Evolutionary conservation across 257 asterid genomes (phyloP).

Genomic region (Gardenia jasminoides): DNA sequence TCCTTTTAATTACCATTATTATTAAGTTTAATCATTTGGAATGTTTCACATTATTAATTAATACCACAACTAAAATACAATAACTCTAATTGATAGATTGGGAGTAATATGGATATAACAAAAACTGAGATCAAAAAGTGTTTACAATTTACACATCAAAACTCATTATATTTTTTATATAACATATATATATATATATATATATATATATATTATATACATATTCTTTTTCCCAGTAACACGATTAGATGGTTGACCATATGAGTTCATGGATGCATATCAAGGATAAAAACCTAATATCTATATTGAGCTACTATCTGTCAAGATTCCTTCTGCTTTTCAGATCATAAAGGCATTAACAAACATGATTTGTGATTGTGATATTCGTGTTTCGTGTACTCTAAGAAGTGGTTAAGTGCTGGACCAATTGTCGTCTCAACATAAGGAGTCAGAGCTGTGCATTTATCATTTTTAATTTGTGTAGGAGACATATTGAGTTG

Average conservation of each 20-base stretch:
- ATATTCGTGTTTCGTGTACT: background rate
- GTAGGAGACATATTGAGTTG: background rate
- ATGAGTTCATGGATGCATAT: background rate
- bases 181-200: too few relatives aligned
- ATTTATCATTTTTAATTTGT: background rate
- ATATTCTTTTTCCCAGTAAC: background rate
- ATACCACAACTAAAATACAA: too few relatives aligned
- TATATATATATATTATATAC: too few relatives aligned
- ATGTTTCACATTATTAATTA: too few relatives aligned
- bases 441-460: background rate
- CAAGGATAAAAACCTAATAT: background rate
- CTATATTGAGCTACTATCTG: background rate
- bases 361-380: background rate
- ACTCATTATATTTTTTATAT: too few relatives aligned
- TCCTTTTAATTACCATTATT: too few relatives aligned
- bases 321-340: slow-evolving; percentile 7
- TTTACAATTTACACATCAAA: too few relatives aligned
- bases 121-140: too few relatives aligned
- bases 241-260: background rate
- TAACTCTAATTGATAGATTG: too few relatives aligned
- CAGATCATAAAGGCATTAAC: background rate
- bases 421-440: background rate
- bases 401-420: background rate
- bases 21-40: too few relatives aligned
- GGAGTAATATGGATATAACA: too few relatives aligned